Conservation (phyloP, 345 rosid species). For the Pistacia atlantica region DNA sequence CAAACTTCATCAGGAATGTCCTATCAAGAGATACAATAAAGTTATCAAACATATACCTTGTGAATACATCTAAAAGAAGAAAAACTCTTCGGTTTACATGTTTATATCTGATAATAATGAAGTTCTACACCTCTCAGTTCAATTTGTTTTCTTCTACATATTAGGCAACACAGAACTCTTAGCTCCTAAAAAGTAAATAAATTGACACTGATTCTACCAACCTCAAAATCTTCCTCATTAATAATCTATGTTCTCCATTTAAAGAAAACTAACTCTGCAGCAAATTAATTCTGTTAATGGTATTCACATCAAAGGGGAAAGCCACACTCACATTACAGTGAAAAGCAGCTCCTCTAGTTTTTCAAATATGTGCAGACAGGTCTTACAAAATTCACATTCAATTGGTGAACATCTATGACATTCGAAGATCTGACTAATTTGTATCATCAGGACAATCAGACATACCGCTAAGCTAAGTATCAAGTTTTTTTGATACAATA, state of each 20-base stretch:
- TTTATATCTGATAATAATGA: neutral
- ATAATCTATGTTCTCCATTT: neutral
- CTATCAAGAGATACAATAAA: constrained; percentile 32
- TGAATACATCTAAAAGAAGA: no score
- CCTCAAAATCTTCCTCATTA: neutral
- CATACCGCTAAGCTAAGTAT: neutral
- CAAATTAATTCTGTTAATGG: neutral
- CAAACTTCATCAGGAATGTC: constrained; percentile 80
- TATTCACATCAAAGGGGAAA: neutral
- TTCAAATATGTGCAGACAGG: neutral
- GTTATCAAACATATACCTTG: no score
- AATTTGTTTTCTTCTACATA: neutral
- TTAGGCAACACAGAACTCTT: neutral
- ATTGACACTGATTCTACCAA: neutral
- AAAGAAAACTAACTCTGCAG: neutral
- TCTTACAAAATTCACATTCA: neutral
- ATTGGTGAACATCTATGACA: neutral
- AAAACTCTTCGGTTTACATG: neutral
- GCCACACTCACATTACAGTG: neutral
- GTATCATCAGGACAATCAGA: neutral
- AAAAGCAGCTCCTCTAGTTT: neutral
- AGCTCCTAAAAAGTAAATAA: neutral
- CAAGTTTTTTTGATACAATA: neutral
- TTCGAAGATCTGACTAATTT: neutral
- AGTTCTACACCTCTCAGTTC: neutral